Evolutionary conservation across 805 yeast species (phyloP).

Genomic region (Wickerhamiella nectarea): DNA sequence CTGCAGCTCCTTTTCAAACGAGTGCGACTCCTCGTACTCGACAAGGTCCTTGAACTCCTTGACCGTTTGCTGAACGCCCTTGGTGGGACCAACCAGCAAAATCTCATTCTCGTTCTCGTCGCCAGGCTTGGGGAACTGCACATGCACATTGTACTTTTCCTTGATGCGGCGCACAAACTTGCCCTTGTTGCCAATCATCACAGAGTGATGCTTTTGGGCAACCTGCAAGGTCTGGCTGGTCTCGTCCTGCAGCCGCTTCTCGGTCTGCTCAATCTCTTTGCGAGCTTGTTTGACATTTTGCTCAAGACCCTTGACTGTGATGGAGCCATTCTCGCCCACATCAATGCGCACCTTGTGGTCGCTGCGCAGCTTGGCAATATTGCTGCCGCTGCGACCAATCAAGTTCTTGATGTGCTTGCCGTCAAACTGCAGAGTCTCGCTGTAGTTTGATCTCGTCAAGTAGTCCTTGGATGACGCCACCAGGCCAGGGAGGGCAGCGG

Average conservation of each 20-base stretch:
- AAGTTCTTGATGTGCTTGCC: slow-evolving; percentile 55
- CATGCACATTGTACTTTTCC: slow-evolving; percentile 71
- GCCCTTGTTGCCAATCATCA: slow-evolving; percentile 75
- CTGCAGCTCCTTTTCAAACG: slow-evolving; percentile 45
- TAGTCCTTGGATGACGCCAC: slow-evolving; percentile 43
- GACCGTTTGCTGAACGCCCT: slow-evolving; percentile 41
- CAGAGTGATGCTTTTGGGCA: slow-evolving; percentile 66
- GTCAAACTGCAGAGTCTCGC: slow-evolving; percentile 47
- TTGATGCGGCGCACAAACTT: slow-evolving; percentile 69
- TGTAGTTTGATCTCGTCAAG: slow-evolving; percentile 33
- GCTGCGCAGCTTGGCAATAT: slow-evolving; percentile 51
- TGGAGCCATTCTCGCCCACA: slow-evolving; percentile 43
- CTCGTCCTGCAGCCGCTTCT: slow-evolving; percentile 76
- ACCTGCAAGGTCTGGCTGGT: slow-evolving; percentile 47
- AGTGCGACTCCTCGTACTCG: slow-evolving; percentile 78
- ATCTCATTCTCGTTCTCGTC: slow-evolving; percentile 21
- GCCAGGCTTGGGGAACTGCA: slow-evolving; percentile 46
- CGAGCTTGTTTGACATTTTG: slow-evolving; percentile 65
- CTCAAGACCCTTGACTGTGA: slow-evolving; percentile 63
- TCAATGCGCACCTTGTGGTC: slow-evolving; percentile 68
- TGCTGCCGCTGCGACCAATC: slow-evolving; percentile 81
- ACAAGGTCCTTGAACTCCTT: slow-evolving; percentile 51
- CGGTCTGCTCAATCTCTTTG: slow-evolving; percentile 40
- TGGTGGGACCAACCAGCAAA: slow-evolving; percentile 52
- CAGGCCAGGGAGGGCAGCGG: slow-evolving; percentile 38